These are phyloP conservation scores for Candida awuae DNA, from an alignment of 805 yeast species.

Conservation along the genomic window DNA sequence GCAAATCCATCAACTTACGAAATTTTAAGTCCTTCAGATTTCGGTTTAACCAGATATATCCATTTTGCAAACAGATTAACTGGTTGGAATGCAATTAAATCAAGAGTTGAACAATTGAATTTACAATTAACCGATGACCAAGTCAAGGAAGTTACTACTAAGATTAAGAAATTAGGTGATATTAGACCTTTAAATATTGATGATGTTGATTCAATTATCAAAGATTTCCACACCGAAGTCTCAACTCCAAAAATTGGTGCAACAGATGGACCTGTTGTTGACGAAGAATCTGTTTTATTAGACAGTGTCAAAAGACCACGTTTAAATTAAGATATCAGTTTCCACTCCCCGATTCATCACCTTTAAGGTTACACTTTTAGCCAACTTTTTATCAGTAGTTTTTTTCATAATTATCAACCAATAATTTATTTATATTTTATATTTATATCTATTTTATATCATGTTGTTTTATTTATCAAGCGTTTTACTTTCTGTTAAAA, in stretches of 20 bases:
- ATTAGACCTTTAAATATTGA: conserved; percentile 90
- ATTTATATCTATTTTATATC: too few species aligned
- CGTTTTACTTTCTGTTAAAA: too few species aligned
- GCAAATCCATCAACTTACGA: conserved; percentile 99
- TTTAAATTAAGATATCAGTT: conserved; percentile 23
- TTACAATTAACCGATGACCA: conserved; percentile 84
- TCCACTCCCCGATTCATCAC: too few species aligned
- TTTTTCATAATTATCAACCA: too few species aligned
- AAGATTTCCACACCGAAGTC: conserved; percentile 80
- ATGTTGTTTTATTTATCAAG: too few species aligned
- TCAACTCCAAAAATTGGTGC: conserved; percentile 43
- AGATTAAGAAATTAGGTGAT: conserved; percentile 92
- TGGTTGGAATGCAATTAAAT: conserved; percentile 98
- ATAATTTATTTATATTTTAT: too few species aligned
- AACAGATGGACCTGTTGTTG: conserved; percentile 26
- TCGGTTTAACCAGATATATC: conserved; percentile 91
- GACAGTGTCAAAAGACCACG: conserved; percentile 29
- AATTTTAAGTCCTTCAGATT: conserved; percentile 88
- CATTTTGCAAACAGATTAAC: conserved; percentile 97
- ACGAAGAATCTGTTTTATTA: conserved; percentile 22
- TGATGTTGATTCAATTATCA: conserved; percentile 94
- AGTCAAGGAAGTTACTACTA: conserved; percentile 87
- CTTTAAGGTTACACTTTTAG: too few species aligned
- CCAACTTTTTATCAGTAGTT: too few species aligned
- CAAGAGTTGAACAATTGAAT: conserved; percentile 95